phyloP scores from a whole-genome alignment of 2,329 filamentous ascomycete genomes.

The Penicillium sp. region DNA sequence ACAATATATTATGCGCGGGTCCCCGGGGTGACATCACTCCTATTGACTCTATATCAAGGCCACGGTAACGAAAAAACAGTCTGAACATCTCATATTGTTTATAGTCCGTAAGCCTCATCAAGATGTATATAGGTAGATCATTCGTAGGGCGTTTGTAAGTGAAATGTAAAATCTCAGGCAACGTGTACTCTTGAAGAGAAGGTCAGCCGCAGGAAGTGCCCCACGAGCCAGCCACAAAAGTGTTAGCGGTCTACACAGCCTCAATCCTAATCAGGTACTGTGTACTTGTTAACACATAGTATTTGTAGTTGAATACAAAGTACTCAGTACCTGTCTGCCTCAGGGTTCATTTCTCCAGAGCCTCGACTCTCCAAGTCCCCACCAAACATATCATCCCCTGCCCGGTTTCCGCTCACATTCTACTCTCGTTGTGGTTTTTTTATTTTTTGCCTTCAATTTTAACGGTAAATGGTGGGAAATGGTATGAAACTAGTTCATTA shows the following conservation, averaged over 20 bases:
- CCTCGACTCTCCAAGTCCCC: conserved; percentile 19
- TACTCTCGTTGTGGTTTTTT: not conserved
- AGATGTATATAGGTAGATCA: not conserved
- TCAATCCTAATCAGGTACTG: conserved; percentile 17
- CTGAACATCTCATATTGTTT: not conserved
- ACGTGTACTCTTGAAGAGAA: not conserved
- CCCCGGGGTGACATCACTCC: conserved; percentile 4
- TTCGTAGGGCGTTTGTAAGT: not conserved
- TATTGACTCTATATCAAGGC: not conserved
- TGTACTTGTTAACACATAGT: not conserved
- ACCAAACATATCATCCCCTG: conserved; percentile 6
- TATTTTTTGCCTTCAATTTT: not conserved
- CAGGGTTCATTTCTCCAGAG: conserved; percentile 20
- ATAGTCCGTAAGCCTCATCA: not conserved
- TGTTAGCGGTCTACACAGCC: conserved; percentile 24
- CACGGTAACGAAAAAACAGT: not conserved
- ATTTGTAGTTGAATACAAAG: not conserved
- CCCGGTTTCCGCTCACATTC: conserved; percentile 6
- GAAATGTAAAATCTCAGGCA: not conserved
- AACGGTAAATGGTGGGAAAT: not conserved
- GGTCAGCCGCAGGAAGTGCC: conserved; percentile 10
- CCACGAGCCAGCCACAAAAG: conserved; percentile 17
- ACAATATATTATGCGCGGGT: not conserved
- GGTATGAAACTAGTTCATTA: not conserved
- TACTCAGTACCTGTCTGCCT: conserved; percentile 12